phyloP scores from a whole-genome alignment of 2,329 filamentous ascomycete genomes.

The Alternaria hordeiaustralica region DNA sequence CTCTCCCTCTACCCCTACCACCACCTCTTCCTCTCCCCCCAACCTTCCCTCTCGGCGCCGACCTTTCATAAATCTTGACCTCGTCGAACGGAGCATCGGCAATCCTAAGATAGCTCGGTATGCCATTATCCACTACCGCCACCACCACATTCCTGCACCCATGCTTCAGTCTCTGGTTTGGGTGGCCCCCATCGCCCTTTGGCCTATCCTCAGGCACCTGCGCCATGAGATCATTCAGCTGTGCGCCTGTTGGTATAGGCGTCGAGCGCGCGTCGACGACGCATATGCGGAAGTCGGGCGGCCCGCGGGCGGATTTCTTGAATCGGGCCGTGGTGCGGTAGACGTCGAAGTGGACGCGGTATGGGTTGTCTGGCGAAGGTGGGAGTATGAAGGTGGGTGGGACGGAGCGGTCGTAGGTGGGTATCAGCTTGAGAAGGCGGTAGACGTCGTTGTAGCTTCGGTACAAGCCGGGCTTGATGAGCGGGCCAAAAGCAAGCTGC shows the following conservation, averaged over 20 bases:
- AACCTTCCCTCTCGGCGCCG: constrained; percentile 45
- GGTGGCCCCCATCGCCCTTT: constrained; percentile 53
- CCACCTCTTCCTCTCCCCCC: constrained; percentile 45
- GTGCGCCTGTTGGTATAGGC: constrained; percentile 72
- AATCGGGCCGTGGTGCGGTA: constrained; percentile 76
- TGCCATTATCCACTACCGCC: constrained; percentile 86
- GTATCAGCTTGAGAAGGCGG: constrained; percentile 74
- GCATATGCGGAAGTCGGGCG: constrained; percentile 83
- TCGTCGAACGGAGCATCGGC: constrained; percentile 77
- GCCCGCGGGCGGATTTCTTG: constrained; percentile 77
- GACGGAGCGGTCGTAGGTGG: constrained; percentile 67
- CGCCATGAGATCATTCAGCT: constrained; percentile 74
- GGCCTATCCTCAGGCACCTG: constrained; percentile 74
- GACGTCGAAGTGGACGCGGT: constrained; percentile 78
- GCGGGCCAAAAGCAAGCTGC: constrained; percentile 52
- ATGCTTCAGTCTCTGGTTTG: constrained; percentile 82
- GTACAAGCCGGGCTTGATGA: constrained; percentile 61
- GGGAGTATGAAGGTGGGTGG: constrained; percentile 44
- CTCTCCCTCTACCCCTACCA: constrained; percentile 43
- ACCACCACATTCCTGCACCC: constrained; percentile 84
- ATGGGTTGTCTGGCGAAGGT: constrained; percentile 59
- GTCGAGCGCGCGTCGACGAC: constrained; percentile 79
- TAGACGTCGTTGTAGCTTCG: constrained; percentile 72
- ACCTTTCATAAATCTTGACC: constrained; percentile 71
- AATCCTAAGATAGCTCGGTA: constrained; percentile 86